Conservation (phyloP, 176 grass and related monocot genomes). For the Cenchrus purpureus region DNA sequence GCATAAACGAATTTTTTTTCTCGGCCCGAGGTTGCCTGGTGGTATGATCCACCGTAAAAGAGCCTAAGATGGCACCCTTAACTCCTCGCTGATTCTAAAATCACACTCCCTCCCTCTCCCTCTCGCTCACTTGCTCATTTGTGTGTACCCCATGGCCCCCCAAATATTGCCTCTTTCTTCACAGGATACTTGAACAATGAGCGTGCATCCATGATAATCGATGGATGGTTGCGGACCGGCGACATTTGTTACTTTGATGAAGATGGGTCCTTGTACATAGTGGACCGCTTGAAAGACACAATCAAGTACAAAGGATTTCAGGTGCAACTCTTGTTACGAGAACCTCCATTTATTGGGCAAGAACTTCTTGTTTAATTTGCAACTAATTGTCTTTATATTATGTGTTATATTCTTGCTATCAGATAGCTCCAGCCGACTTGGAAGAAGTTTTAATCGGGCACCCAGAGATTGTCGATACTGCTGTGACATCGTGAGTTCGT, state of each 20-base stretch:
- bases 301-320: conserved; percentile 99
- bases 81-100: too few species aligned
- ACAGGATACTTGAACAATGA: conserved; percentile 83
- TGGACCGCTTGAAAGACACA: conserved; percentile 84
- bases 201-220: conserved; percentile 25
- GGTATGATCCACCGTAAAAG: too few species aligned
- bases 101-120: background rate
- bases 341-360: too few species aligned
- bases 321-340: conserved; percentile 28
- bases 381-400: too few species aligned
- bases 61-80: too few species aligned
- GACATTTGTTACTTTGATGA: conserved; percentile 84
- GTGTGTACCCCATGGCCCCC: background rate
- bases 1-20: too few species aligned
- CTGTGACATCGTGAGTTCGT: conserved; percentile 83
- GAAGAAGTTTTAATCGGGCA: conserved; percentile 71
- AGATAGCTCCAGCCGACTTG: conserved; percentile 91
- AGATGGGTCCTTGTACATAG: conserved; percentile 79
- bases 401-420: conserved; percentile 18
- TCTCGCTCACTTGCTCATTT: background rate
- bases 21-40: too few species aligned
- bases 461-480: conserved; percentile 75
- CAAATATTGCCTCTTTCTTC: conserved; percentile 6
- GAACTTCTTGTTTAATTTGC: conserved; percentile 18
- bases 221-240: conserved; percentile 82